phyloP scores from a whole-genome alignment of 768 basidiomycete genomes.

The Lactarius psammicola region DNA sequence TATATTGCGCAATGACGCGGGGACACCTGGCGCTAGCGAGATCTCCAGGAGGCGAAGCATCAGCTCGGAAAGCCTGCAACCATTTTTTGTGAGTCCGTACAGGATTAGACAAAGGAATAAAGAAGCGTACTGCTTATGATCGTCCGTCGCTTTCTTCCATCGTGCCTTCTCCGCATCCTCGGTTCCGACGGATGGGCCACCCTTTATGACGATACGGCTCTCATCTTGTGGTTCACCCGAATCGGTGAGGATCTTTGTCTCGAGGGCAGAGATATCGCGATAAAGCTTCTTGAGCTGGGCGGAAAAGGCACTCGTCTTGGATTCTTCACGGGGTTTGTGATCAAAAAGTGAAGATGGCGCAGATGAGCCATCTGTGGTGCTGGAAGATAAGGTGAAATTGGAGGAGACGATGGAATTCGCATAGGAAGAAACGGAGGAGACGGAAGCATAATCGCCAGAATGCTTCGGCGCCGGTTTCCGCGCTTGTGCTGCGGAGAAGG shows the following conservation, averaged over 20 bases:
- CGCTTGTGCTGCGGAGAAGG: conserved; percentile 64
- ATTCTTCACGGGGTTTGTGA: conserved; percentile 45
- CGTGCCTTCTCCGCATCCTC: conserved; percentile 72
- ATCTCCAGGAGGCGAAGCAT: conserved; percentile 87
- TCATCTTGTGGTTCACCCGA: conserved; percentile 55
- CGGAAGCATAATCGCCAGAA: conserved; percentile 69
- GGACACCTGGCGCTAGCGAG: conserved; percentile 82
- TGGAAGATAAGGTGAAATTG: conserved; percentile 69
- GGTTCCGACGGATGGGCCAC: conserved; percentile 36
- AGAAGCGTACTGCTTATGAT: conserved; percentile 80
- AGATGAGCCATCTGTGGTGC: conserved; percentile 72
- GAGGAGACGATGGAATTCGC: conserved; percentile 66
- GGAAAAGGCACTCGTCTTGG: conserved; percentile 64
- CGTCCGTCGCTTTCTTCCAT: conserved; percentile 65
- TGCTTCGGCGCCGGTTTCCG: conserved; percentile 55
- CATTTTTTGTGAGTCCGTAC: conserved; percentile 15
- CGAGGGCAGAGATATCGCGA: conserved; percentile 75
- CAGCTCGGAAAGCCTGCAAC: conserved; percentile 77
- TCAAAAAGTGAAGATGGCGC: conserved; percentile 71
- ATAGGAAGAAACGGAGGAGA: conserved; percentile 73
- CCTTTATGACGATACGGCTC: conserved; percentile 39
- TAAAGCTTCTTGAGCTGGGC: conserved; percentile 79
- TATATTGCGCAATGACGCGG: conserved; percentile 84
- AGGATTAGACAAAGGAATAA: conserved; percentile 11
- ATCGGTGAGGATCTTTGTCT: conserved; percentile 67